Evolutionary conservation across 768 basidiomycete species (phyloP), one percentile per base, ranked within the genome.

Genomic region (Psilocybe subaeruginosa): DNA sequence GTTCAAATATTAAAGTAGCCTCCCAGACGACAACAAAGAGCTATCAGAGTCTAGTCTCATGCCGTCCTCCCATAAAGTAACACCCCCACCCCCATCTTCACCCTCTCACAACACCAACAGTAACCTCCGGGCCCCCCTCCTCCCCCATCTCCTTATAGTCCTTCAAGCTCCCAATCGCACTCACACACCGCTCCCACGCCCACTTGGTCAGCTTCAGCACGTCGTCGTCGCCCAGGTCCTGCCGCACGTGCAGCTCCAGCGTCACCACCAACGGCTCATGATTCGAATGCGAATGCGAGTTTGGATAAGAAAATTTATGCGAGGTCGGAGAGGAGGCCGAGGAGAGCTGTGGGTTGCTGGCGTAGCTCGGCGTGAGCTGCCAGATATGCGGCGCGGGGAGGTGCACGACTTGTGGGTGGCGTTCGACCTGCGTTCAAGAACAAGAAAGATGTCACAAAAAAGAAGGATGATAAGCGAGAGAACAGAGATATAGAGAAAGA

Each of bases 351-450:
- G 1, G 70, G 56, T 3, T 73, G 63, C 6, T 35, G 7, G 72
- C 67, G 4, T 74, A 67, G 17, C 76, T 68, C 0, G 88, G 86
- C 0, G 85, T 82, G 46, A 96, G 84, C 68, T 95, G 93, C 93
- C 93, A 96, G 57, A 96, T 87, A 64, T 94, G 92, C 0, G 93
- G 93, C 9, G 91, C 87, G 1, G 91, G 89, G 9, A 97, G 82
- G 69, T 93, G 91, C 0, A 91, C 70, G 27, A 97, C 90, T 62
- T 91, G 83, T 0, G 93, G 91, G 64, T 97, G 93, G 2, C 89
- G 82, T 70, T 95, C 92, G 63, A 96, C 83, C 91, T 93, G 64
- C 33, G 33, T 35, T 1, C 6, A 11, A 35, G 11, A 35, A 6
- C 33, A 35, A 35, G 11, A 35, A 39, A 45, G 33, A 48, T n/a